Base-by-base conservation (phyloP, 345 rosid species). In the Capsella bursapastoris region DNA sequence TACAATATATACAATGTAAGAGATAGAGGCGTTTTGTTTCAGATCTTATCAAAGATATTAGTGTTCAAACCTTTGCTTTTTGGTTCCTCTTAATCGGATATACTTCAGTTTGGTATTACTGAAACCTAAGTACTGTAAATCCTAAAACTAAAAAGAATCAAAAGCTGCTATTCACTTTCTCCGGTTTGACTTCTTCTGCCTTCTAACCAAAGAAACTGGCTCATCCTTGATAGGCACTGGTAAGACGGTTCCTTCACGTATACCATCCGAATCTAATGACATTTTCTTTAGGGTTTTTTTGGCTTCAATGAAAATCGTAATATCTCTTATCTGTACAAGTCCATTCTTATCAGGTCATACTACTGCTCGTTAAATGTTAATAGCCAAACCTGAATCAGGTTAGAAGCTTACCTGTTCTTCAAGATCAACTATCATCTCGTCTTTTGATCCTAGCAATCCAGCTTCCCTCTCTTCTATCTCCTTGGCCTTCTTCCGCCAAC, bases 381-480 rank as follows among this genome's bases (percentile, higher is more conserved):
- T 13, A 25, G 22, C 22, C 41, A 40, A 13, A n/a, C 66, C 14
- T 35, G 27, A 40, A 25, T 22, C 50, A 41, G 29, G 3, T 5
- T 10, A 61, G 22, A 31, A 50, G 37, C 34, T 70, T 59, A 90
- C 98, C 96, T 93, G 97, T 79, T 92, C 97, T 79, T 90, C 88
- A 53, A 92, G 86, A 71, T 95, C 97, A 71, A 44, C 82, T 64
- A 88, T 84, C 51, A 34, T 82, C 84, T 83, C 90, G 35, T 89
- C 91, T 84, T 82, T 90, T 64, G 71, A 70, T 73, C 65, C 62
- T 38, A 83, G 31, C 15, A 78, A 59, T 50, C 80, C 67, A 38
- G 56, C 47, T 86, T 82, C 89, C 89, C 99, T 90, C 74, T 90
- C 88, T 80, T 90, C 98, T 58, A 85, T 82, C 83, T 92, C 94